phyloP scores from a whole-genome alignment of 495 filamentous ascomycete species.

The Staphylotrichum tortipilum region DNA sequence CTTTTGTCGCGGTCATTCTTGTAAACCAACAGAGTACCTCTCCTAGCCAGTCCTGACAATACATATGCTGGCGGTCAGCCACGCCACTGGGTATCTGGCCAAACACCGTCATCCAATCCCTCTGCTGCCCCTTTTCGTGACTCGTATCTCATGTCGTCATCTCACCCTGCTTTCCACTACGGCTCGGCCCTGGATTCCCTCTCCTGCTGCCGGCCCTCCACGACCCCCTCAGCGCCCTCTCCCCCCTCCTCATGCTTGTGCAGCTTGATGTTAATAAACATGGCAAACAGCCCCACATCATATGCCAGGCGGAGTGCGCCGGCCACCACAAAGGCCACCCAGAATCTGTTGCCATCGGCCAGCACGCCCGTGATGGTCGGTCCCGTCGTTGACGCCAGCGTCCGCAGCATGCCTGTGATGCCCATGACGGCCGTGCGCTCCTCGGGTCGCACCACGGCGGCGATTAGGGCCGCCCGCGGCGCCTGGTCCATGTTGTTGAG shows the following conservation, averaged over 20 bases:
- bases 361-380: constrained; percentile 66
- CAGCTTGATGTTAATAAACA: constrained; percentile 49
- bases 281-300: constrained; percentile 63
- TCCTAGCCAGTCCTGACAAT: too few species aligned
- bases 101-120: too few species aligned
- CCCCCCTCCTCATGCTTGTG: constrained; percentile 27
- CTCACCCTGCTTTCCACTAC: background rate
- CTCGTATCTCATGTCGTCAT: background rate
- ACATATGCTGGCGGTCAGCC: too few species aligned
- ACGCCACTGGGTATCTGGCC: too few species aligned
- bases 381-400: constrained; percentile 53
- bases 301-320: constrained; percentile 62
- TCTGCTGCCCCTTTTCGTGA: too few species aligned
- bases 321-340: constrained; percentile 65
- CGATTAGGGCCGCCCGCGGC: constrained; percentile 72
- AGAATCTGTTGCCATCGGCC: constrained; percentile 54
- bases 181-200: background rate
- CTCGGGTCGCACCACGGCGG: constrained; percentile 59
- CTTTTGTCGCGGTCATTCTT: too few species aligned
- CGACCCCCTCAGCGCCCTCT: background rate
- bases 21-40: too few species aligned
- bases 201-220: background rate
- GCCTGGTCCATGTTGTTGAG: constrained; percentile 68
- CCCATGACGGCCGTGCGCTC: constrained; percentile 81
- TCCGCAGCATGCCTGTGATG: constrained; percentile 61